A percentile compares a stretch with the other conserved stretches of the same genome.
Conservation (phyloP, 2,329 filamentous ascomycete species). For the Elsinoe australis region DNA sequence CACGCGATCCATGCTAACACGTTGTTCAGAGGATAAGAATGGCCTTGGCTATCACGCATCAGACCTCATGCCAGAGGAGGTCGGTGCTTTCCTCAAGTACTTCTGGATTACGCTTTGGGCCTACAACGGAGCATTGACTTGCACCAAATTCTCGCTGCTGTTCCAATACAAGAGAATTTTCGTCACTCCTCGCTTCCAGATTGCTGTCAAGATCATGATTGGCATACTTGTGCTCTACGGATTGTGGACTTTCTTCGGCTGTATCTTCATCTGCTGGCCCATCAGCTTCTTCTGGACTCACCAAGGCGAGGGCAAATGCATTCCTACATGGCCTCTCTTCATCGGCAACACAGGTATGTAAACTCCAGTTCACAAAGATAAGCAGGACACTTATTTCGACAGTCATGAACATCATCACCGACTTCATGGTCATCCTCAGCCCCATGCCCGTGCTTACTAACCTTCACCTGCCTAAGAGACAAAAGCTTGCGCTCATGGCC, state of each 20-base stretch:
- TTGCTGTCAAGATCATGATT: slow-evolving; percentile 38
- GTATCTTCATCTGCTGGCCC: slow-evolving; percentile 37
- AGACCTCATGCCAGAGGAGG: slow-evolving; percentile 4
- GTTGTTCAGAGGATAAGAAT: slow-evolving; percentile 8
- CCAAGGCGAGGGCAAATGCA: slow-evolving; percentile 29
- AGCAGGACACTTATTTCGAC: slow-evolving; percentile 21
- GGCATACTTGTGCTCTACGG: slow-evolving; percentile 28
- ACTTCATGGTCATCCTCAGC: slow-evolving; percentile 30
- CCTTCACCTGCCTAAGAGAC: slow-evolving; percentile 29
- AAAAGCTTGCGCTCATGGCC: slow-evolving; percentile 30
- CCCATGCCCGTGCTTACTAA: slow-evolving; percentile 30
- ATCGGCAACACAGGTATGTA: slow-evolving; percentile 26
- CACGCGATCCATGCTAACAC: neutral
- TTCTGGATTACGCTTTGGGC: slow-evolving; percentile 32
- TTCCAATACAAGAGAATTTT: slow-evolving; percentile 44
- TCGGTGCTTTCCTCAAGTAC: slow-evolving; percentile 6
- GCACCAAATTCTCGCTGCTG: slow-evolving; percentile 40
- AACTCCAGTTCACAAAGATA: neutral
- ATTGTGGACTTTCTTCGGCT: slow-evolving; percentile 30
- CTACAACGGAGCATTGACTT: slow-evolving; percentile 34
- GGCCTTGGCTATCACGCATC: slow-evolving; percentile 9
- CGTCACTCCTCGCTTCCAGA: slow-evolving; percentile 33
- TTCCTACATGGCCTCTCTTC: slow-evolving; percentile 34
- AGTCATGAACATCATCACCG: slow-evolving; percentile 32
- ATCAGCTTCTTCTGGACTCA: slow-evolving; percentile 37